Evolutionary conservation across 208 protist genomes (phyloP), one percentile per base, ranked within the genome.

Genomic region (Leptomonas seymouri): DNA sequence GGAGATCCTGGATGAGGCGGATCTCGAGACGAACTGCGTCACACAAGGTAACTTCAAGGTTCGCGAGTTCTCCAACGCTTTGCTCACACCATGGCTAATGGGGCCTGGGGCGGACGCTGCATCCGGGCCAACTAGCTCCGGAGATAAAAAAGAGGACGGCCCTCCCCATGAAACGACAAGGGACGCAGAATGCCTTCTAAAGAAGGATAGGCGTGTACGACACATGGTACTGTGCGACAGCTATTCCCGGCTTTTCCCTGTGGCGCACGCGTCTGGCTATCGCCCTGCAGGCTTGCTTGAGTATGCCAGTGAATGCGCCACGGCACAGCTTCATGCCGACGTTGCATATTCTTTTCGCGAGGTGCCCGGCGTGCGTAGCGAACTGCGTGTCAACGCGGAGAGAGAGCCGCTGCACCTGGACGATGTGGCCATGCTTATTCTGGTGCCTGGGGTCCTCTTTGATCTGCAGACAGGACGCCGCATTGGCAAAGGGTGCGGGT

Each of bases 401-500:
- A 9, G 34, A 39, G 34, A 3, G 9, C 34, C 34, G 34, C 34
- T 63, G 57, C 44, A 28, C 0, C 58, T 75, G 31, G 70, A 73
- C 12, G 66, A 76, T 21, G 69, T 69, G 12, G 28, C 44, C 0
- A 51, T 84, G 30, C 71, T 96, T 15, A 81, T 93, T 25, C 66
- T 97, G 14, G 50, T 81, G 6, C 89, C 91, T n/a, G 89, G 89
- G 7, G 89, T 94, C 23, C 64, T 75, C 46, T 97, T 97, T 67
- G 70, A 86, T 60, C 21, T 28, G 21, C 18, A 59, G n/a, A 78
- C 72, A 9, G 87, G 89, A 0, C 51, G 34, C 1, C 74, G 91
- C 5, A 71, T 94, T 0, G 91, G 91, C 49, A 94, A 94, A 46
- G 91, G 91, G n/a, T 77, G 91, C 41, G 91, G 91, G 23, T 97